Base-by-base conservation (phyloP, 2,329 filamentous ascomycete species). In the Alternaria metachromatica region DNA sequence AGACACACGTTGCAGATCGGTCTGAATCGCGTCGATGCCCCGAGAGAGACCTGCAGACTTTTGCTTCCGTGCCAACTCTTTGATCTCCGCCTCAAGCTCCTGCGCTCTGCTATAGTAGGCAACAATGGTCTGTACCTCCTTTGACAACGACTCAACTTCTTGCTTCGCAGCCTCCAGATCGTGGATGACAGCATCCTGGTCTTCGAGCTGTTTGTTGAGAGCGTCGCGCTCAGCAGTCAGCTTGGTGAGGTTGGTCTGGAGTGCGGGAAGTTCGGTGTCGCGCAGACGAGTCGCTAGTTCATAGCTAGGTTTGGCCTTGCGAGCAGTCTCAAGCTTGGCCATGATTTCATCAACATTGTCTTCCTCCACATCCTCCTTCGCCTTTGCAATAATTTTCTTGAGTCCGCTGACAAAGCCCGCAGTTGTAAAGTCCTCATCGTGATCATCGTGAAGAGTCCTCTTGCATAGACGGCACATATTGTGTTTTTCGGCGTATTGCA, bases 21-120 rank as follows among this genome's bases (percentile, higher is more conserved):
- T 89, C 71, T 96, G 92, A 57, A 98, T 94, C 69, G 96, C 92
- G 58, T 97, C 92, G 7, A 93, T 86, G 28, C 92, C 92, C 65
- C 92, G 88, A 13, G 88, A 87, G 10, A 85, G 79, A 12, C 87
- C 87, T 25, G 86, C 84, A 13, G 90, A 87, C 73, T 91, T 89
- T 75, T 97, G 92, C 70, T 94, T 93, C 9, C 89, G 89, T 62
- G 88, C 85, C 54, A 97, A 87, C 58, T 92, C 89, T 60, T 90
- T 85, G 54, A 97, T 90, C 77, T 97, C 91, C 43, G 82, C 82
- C 72, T 92, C 88, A 6, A 92, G 89, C 41, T 90, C 89, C 50
- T 84, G 84, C 63, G 95, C 91, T 48, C 97, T 93, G 64, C 85
- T 87, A 67, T 89, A 83, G 46, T 90, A 90, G 77, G 92, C 91